Evolutionary conservation across 164 flowering plant species (phyloP), one percentile per base, ranked within the genome.

Genomic region (Tetracentron sinense): DNA sequence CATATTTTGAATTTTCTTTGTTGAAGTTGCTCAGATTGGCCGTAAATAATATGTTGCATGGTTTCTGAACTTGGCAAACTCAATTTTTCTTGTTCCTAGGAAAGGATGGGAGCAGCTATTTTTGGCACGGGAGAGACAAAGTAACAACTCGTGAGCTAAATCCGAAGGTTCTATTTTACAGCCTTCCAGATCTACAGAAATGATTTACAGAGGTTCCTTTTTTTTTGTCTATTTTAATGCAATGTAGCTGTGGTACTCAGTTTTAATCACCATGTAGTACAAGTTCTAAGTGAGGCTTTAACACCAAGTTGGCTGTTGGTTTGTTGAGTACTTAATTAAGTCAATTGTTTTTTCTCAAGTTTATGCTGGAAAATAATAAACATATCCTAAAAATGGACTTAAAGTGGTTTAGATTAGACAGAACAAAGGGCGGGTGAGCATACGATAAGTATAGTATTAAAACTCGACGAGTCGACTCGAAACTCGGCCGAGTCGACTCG

Each of bases 91-190:
- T 17, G 29, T 74, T 71, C 30, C 8, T 80, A 94, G 99, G 97
- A 51, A 88, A 81, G 68, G 71, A 72, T 47, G 63, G 42, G 15
- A 58, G 79, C 66, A 85, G 82, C 77, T 92, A 82, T 59, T 95
- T 74, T 75, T 95, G 99, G 99, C 99, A 95, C 78, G 99, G 99
- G 42, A 83, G 99, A 77, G 97, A 95, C 71, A 79, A 65, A 57
- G 35, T 55, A 53, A 87, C 94, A 51, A 69, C 49, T 51, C 89
- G 83, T 42, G 96, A 95, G 77, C 75, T 95, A 49, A 95, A 95
- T 69, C 97, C 97, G 53, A 84, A 91, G 95, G 98, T 86, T 61
- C n/a, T 63, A 21, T 42, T 27, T 56, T 62, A 50, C 33, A 16
- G 23, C 16, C 47, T 72, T 58, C 59, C 42, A 42, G 28, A 58